A percentile compares a stretch with the other conserved stretches of the same genome.
Conservation (phyloP, 495 filamentous ascomycete genomes). For the Trichoderma reesei region DNA sequence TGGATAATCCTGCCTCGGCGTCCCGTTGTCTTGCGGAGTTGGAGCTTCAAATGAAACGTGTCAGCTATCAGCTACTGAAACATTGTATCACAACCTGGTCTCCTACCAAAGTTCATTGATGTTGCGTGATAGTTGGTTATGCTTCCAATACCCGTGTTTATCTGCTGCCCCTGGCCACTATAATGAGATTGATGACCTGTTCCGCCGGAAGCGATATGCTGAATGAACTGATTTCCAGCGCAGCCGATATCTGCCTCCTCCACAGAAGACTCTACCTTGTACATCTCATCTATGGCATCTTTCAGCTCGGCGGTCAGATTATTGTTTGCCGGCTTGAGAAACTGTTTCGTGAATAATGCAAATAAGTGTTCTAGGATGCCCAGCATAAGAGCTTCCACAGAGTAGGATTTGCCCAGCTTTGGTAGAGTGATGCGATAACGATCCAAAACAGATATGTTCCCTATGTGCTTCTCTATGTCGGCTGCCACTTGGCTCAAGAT, state of each 20-base stretch:
- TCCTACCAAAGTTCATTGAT: too few relatives aligned
- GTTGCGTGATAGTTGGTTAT: neutral
- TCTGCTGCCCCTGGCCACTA: neutral
- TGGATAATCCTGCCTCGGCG: too few relatives aligned
- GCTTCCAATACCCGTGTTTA: neutral
- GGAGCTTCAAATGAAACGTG: too few relatives aligned
- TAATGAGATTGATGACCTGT: neutral
- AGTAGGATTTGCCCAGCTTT: neutral
- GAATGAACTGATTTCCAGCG: neutral
- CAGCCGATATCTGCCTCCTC: neutral
- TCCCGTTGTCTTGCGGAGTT: too few relatives aligned
- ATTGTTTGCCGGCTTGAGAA: too few relatives aligned
- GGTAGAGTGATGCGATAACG: neutral
- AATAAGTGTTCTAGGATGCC: neutral
- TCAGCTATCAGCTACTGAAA: too few relatives aligned
- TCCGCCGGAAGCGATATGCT: neutral
- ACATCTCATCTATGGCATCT: neutral
- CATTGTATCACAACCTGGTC: neutral
- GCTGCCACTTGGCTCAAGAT: too few relatives aligned
- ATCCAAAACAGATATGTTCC: neutral
- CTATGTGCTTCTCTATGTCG: neutral
- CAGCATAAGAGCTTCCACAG: neutral
- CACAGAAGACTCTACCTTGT: neutral
- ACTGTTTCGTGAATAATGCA: neutral
- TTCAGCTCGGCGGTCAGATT: neutral